Evolutionary conservation across 2,329 filamentous ascomycete species (phyloP).

Genomic region (Alternaria solani): DNA sequence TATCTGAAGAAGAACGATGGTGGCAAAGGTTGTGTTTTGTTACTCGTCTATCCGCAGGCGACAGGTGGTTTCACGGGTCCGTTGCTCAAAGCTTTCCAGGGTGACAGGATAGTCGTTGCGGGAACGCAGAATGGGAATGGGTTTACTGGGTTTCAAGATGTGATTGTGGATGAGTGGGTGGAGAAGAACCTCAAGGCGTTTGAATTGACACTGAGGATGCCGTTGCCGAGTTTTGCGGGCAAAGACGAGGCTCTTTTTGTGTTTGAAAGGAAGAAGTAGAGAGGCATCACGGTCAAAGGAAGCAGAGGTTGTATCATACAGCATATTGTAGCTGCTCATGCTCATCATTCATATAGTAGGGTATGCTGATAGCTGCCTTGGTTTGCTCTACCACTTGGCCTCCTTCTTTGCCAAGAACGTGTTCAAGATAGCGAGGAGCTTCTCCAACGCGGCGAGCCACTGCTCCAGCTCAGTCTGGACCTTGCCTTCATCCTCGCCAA

Average conservation of each 20-base stretch:
- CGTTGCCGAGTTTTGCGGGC: constrained; percentile 76
- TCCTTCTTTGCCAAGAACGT: constrained; percentile 56
- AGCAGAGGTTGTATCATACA: not conserved
- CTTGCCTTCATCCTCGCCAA: constrained; percentile 71
- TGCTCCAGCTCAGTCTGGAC: constrained; percentile 69
- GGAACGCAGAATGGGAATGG: constrained; percentile 79
- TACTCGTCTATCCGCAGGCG: constrained; percentile 78
- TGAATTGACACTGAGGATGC: constrained; percentile 68
- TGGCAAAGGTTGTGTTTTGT: constrained; percentile 65
- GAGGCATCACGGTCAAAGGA: not conserved
- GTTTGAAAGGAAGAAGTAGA: constrained; percentile 56
- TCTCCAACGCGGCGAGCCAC: constrained; percentile 81
- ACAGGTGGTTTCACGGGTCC: constrained; percentile 70
- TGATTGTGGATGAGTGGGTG: constrained; percentile 73
- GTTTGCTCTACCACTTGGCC: constrained; percentile 40
- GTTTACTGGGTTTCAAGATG: constrained; percentile 72
- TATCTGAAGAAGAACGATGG: constrained; percentile 60
- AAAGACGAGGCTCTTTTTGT: constrained; percentile 80
- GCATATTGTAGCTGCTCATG: not conserved
- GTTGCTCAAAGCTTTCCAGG: constrained; percentile 68
- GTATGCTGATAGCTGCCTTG: not conserved
- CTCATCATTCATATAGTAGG: constrained; percentile 4
- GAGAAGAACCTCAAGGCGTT: constrained; percentile 64
- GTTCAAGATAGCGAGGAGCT: constrained; percentile 79
- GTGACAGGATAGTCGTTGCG: constrained; percentile 72